Evolutionary conservation across 108 stramenopile species (phyloP).

Genomic region (Cyclostephanos invisitatus): DNA sequence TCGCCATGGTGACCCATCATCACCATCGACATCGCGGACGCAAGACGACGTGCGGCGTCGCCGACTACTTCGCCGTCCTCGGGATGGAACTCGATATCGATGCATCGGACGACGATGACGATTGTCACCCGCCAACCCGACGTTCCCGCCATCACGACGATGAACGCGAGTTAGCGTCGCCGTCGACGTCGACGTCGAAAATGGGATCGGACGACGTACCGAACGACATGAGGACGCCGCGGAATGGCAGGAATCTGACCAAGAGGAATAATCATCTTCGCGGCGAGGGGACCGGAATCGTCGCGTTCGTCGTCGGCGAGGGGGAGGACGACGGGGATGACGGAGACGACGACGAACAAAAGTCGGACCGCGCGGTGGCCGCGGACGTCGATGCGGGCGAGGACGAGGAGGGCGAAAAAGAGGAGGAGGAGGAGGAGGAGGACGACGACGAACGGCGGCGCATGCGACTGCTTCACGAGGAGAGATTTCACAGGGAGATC

Average conservation of each 20-base stretch:
- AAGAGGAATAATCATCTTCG: neutral
- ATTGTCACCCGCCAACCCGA: slow-evolving; percentile 10
- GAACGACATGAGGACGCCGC: slow-evolving; percentile 11
- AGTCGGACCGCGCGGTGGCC: neutral
- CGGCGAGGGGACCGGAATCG: neutral
- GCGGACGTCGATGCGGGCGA: slow-evolving; percentile 27
- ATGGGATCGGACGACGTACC: neutral
- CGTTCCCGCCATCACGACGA: too few relatives aligned
- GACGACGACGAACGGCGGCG: neutral
- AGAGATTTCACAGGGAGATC: slow-evolving; percentile 84
- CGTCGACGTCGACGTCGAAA: neutral
- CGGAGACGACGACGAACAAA: neutral
- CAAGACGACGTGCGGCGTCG: slow-evolving; percentile 54
- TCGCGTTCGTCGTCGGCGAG: neutral
- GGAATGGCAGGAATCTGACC: slow-evolving; percentile 15
- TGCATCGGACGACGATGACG: neutral
- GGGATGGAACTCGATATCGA: slow-evolving; percentile 49
- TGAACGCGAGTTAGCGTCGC: neutral
- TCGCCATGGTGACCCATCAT: too few relatives aligned
- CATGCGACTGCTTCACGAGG: slow-evolving; percentile 23
- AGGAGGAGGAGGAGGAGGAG: slow-evolving; percentile 15
- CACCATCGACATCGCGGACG: neutral
- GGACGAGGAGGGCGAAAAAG: slow-evolving; percentile 57
- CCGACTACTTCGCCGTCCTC: slow-evolving; percentile 86
- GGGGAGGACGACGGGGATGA: neutral